These are phyloP conservation scores for Ophiostoma himal-ulmi DNA, from an alignment of 2,329 filamentous ascomycete species.

Conservation along the genomic window DNA sequence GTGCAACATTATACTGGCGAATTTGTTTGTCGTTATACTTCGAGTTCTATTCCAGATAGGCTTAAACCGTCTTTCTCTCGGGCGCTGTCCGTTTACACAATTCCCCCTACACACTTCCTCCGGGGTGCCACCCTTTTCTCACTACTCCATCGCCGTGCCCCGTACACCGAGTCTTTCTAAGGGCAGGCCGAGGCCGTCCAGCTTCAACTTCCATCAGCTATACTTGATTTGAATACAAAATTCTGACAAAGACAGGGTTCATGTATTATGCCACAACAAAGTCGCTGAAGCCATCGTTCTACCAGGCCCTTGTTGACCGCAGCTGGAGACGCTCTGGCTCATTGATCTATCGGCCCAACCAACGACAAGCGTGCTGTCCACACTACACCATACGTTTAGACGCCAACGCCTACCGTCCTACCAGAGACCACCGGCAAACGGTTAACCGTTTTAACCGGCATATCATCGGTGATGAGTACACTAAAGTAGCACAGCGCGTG, in stretches of 20 bases:
- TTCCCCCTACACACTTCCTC: background rate
- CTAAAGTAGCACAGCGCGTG: conserved; percentile 55
- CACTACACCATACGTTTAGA: conserved; percentile 80
- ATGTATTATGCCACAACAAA: conserved; percentile 64
- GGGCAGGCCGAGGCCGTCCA: background rate
- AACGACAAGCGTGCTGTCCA: conserved; percentile 77
- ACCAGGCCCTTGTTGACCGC: conserved; percentile 65
- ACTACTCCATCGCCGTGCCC: background rate
- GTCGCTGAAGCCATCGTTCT: conserved; percentile 58
- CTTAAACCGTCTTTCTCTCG: background rate
- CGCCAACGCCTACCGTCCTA: conserved; percentile 56
- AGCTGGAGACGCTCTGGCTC: conserved; percentile 71
- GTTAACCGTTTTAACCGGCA: conserved; percentile 67
- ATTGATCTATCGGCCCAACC: conserved; percentile 72
- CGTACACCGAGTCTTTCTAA: conserved; percentile 14
- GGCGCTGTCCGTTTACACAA: background rate
- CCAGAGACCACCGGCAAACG: conserved; percentile 67
- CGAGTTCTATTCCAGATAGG: too few relatives aligned
- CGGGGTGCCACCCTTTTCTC: background rate
- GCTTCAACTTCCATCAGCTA: too few relatives aligned
- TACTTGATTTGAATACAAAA: background rate
- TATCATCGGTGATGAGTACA: conserved; percentile 63
- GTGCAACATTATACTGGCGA: too few relatives aligned
- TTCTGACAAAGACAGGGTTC: conserved; percentile 38
- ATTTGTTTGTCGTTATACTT: too few relatives aligned